Evolutionary conservation across 345 rosid species (phyloP).

Genomic region (Arabis hirsuta): DNA sequence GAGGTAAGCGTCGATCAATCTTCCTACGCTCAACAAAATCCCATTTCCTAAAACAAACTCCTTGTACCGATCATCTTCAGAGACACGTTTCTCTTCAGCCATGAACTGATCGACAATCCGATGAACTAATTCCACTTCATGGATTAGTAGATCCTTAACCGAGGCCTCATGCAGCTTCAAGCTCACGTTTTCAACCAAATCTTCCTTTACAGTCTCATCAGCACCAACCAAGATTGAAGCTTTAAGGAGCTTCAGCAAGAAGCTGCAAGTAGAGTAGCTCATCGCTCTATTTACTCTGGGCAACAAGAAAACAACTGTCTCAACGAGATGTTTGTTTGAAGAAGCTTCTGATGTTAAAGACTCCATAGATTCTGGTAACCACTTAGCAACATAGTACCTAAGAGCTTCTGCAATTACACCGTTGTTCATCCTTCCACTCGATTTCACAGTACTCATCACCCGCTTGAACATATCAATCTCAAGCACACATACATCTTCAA

Average conservation of each 20-base stretch:
- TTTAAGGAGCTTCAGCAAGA: constrained; percentile 78
- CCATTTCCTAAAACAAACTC: constrained; percentile 56
- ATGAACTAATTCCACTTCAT: constrained; percentile 70
- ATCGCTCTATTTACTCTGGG: constrained; percentile 63
- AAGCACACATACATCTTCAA: constrained; percentile 86
- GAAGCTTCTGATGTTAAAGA: constrained; percentile 55
- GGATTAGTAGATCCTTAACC: constrained; percentile 67
- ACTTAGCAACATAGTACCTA: constrained; percentile 69
- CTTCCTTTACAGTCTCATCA: constrained; percentile 57
- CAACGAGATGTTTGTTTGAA: constrained; percentile 64
- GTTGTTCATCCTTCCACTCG: constrained; percentile 80
- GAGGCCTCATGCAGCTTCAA: constrained; percentile 74
- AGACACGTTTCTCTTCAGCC: constrained; percentile 48
- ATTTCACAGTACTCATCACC: constrained; percentile 65
- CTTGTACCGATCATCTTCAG: constrained; percentile 48
- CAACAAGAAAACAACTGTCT: constrained; percentile 68
- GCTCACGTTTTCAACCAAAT: constrained; percentile 61
- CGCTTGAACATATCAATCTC: constrained; percentile 76
- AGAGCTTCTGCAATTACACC: constrained; percentile 77
- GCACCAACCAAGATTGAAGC: constrained; percentile 65
- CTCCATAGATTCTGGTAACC: constrained; percentile 78
- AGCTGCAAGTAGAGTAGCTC: constrained; percentile 67
- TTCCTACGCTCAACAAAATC: constrained; percentile 64
- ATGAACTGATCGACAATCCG: constrained; percentile 56
- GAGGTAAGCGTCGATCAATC: constrained; percentile 73